Evolutionary conservation across 768 basidiomycete genomes (phyloP).

Genomic region (Infundibulicybe gibba): DNA sequence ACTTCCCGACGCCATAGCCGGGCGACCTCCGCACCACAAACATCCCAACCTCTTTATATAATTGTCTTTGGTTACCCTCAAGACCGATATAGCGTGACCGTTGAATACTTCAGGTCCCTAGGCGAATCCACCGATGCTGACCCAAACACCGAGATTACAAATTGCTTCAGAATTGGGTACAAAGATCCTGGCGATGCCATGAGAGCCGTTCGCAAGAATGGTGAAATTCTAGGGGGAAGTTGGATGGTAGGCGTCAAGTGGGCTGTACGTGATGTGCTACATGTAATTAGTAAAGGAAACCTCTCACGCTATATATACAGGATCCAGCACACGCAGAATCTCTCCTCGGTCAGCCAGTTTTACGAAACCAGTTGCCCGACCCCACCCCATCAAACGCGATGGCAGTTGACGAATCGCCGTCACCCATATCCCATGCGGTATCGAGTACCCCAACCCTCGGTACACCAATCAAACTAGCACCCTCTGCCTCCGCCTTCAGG

Average conservation of each 20-base stretch:
- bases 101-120: constrained; percentile 72
- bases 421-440: constrained; percentile 13
- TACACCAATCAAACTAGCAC: constrained; percentile 70
- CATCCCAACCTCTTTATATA: constrained; percentile 52
- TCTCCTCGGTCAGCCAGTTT: constrained; percentile 37
- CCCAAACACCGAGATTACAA: constrained; percentile 61
- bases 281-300: not conserved
- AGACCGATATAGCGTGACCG: constrained; percentile 68
- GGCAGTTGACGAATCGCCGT: constrained; percentile 40
- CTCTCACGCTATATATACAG: constrained; percentile 26
- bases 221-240: constrained; percentile 68
- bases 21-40: constrained; percentile 19
- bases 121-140: constrained; percentile 71
- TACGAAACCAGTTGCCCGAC: constrained; percentile 20
- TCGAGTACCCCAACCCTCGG: constrained; percentile 46
- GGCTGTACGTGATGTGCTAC: constrained; percentile 53
- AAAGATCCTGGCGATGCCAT: constrained; percentile 68
- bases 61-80: constrained; percentile 88
- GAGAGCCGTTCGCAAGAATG: constrained; percentile 78
- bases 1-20: constrained; percentile 32
- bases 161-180: constrained; percentile 83
- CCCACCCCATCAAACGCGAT: constrained; percentile 33
- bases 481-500: constrained; percentile 70
- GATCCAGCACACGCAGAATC: constrained; percentile 59
- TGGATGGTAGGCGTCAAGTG: constrained; percentile 89